These are phyloP conservation scores for Dothideomycetes sp. DNA, from an alignment of 2,329 filamentous ascomycete species.

Conservation along the genomic window DNA sequence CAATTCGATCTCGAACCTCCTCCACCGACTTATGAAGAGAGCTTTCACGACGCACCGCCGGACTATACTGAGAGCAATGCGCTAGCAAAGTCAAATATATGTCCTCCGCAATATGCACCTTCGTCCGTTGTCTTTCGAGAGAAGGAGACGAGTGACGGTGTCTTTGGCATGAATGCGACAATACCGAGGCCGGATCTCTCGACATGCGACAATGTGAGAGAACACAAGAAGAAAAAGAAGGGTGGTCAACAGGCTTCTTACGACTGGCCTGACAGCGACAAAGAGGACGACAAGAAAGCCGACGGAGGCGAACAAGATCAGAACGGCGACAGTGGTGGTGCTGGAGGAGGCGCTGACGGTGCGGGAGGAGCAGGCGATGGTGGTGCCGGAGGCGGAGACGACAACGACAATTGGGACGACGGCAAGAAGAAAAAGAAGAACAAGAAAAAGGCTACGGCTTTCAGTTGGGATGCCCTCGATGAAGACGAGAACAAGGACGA, in stretches of 20 bases:
- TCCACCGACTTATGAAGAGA: constrained; percentile 38
- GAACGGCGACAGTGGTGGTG: constrained; percentile 22
- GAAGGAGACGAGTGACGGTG: too few relatives aligned
- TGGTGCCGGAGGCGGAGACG: constrained; percentile 25
- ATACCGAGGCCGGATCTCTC: constrained; percentile 46
- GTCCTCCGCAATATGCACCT: not conserved
- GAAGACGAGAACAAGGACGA: constrained; percentile 13
- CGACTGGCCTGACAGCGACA: constrained; percentile 35
- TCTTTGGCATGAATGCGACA: not conserved
- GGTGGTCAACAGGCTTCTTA: constrained; percentile 27
- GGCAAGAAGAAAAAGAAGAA: constrained; percentile 28
- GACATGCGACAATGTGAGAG: constrained; percentile 40
- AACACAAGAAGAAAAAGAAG: constrained; percentile 44
- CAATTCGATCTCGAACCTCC: constrained; percentile 12
- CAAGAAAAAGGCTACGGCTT: constrained; percentile 23
- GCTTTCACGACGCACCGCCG: constrained; percentile 34
- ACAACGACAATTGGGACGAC: constrained; percentile 24
- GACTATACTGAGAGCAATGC: constrained; percentile 37
- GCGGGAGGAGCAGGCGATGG: constrained; percentile 23
- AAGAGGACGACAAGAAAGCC: constrained; percentile 39
- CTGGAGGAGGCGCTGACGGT: constrained; percentile 24
- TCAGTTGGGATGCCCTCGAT: constrained; percentile 15
- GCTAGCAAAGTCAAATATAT: constrained; percentile 22
- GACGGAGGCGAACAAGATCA: constrained; percentile 33
- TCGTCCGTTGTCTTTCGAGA: not conserved